Evolutionary conservation across 1,284 basidiomycete species (phyloP), one percentile per base, ranked within the genome.

Genomic region (Trichosporon sp.): DNA sequence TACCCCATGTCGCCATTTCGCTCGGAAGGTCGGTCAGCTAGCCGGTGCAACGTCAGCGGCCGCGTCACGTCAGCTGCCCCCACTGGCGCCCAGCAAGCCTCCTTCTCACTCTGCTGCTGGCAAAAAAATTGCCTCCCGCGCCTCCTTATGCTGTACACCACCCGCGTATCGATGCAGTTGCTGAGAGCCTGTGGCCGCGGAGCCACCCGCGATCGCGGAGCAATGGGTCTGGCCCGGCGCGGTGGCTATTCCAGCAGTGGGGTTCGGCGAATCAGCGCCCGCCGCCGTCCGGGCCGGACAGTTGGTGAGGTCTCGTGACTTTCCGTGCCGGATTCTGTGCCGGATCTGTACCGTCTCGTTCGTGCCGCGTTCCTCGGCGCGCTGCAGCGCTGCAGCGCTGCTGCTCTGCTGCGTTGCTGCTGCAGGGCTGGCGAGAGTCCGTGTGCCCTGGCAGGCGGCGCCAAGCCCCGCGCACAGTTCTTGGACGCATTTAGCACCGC

Each of bases 271-370:
- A 60, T 60, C 56, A 60, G 56, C 56, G 13, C 1, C 29, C 7
- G 13, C 29, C 1, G 56, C 7, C 15, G 18, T 60, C 56, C 56
- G 56, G 27, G 32, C 56, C 56, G 56, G 56, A 60, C 56, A 31
- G 53, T 60, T 29, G 9, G 5, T 8, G 18, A 60, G 29, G 27
- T 60, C 56, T 31, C 56, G 56, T 60, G 56, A 60, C 56, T 60
- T 60, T 60, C 56, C 56, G 56, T 60, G 56, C 56, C 56, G 56
- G 56, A 31, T 31, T 32, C 56, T 51, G 47, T 51, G 47, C 47
- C 47, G 47, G 23, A 25, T 21, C 47, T 21, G 44, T 47, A 6
- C 15, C 44, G 44, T n/a, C 9, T 21, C 47, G 8, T 25, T 42
- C 23, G 18, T 25, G 47, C 47, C 47, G 47, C 47, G 23, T 51